Evolutionary conservation across 805 yeast species (phyloP).

Genomic region (Cyberlindnera lachancei): DNA sequence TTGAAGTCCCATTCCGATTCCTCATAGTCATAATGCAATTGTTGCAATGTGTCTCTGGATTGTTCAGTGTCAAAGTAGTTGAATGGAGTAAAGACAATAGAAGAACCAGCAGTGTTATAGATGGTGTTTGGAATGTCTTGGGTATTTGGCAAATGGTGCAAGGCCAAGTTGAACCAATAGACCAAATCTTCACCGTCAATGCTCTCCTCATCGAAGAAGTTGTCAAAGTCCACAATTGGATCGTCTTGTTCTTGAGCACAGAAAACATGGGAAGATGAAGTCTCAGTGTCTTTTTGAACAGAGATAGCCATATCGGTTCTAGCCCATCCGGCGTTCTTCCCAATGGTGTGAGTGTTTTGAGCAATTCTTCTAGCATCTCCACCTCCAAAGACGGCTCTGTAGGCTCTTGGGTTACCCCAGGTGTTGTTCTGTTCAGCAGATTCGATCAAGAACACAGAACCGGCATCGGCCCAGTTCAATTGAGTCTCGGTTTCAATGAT

Average conservation of each 20-base stretch:
- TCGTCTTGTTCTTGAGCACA: slow-evolving; percentile 19
- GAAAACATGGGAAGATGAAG: slow-evolving; percentile 16
- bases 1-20: slow-evolving; percentile 19
- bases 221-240: slow-evolving; percentile 18
- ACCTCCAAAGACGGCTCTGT: slow-evolving; percentile 19
- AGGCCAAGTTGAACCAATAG: slow-evolving; percentile 23
- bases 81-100: slow-evolving; percentile 21
- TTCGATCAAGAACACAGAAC: slow-evolving; percentile 21
- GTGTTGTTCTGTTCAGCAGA: slow-evolving; percentile 17
- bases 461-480: slow-evolving; percentile 19
- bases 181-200: slow-evolving; percentile 23
- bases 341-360: slow-evolving; percentile 10
- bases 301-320: slow-evolving; percentile 18
- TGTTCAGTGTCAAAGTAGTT: slow-evolving; percentile 23
- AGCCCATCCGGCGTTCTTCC: slow-evolving; percentile 21
- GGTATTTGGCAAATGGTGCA: slow-evolving; percentile 25
- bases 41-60: slow-evolving; percentile 19
- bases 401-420: slow-evolving; percentile 25
- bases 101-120: slow-evolving; percentile 21
- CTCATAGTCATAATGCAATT: slow-evolving; percentile 17
- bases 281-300: slow-evolving; percentile 21
- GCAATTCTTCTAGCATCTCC: slow-evolving; percentile 17
- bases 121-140: slow-evolving; percentile 25
- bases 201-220: slow-evolving; percentile 21
- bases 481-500: slow-evolving; percentile 15